Evolutionary conservation across 331 rosid species (phyloP), one percentile per base, ranked within the genome.

Genomic region (Erythrophleum ivorense): DNA sequence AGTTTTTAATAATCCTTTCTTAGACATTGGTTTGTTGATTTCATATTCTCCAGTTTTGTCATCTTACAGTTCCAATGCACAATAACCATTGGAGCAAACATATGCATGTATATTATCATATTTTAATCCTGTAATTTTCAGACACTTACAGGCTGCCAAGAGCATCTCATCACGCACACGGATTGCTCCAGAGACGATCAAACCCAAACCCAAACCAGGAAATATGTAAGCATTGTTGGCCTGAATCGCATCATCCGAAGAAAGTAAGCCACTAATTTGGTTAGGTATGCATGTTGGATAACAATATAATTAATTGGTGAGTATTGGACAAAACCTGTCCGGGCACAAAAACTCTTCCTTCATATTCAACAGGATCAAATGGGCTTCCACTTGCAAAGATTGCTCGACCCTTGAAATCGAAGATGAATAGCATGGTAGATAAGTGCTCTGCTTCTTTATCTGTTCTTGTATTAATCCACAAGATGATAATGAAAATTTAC

Each of bases 381-480:
- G 98, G 98, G 84, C 98, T 94, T 83, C 98, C 98, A 77, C 97
- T 94, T 0, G 97, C 95, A 75, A 88, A 94, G 69, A 94, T 94
- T 77, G 98, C 95, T 52, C 85, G 91, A 8, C 98, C 98, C 98
- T 92, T 53, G 68, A 49, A 59, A 79, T 68, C 18, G 50, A 84
- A 79, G 77, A 40, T 64, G 69, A 49, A 49, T 49, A 79, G 72
- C 53, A 48, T 43, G 54, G 31, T 34, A n/a, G 33, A 78, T 48
- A 69, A 57, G 81, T 69, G 64, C 34, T 55, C 9, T 24, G 63
- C 48, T 78, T 73, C 59, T 76, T 79, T 43, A 48, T 54, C 4
- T 59, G 8, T 71, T 48, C 29, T 50, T 4, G 7, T 43, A 43
- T 43, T 43, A 43, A 43, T 6, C 9, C 48, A 43, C 48, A 43